Base-by-base conservation (phyloP, 208 protist species). In the Leishmania arabica region DNA sequence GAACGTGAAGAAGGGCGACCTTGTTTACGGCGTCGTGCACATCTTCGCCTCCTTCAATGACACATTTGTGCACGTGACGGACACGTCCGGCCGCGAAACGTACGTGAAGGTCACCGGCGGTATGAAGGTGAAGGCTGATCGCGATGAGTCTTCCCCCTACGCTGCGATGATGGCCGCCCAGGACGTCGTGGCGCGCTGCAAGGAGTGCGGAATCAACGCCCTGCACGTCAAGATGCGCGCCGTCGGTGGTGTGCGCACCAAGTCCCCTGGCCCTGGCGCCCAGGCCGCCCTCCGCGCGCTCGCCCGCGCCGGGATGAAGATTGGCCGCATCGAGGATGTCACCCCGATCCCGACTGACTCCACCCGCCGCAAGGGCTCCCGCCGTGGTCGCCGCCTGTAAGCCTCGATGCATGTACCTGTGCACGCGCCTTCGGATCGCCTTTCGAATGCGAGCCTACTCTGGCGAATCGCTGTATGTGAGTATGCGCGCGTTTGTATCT, bases 311-410 rank as follows among this genome's bases (percentile, higher is more conserved):
- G 99, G 99, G 83, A 97, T 99, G 90, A 99, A 99, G 89, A 99
- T 99, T 89, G 99, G 99, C 86, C 98, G 99, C 88, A 99, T 99
- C 92, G 99, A 99, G 96, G 99, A 99, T 92, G 99, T 99, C 76
- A 99, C 99, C 76, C 99, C 99, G 60, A 99, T 99, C 87, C 99
- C 99, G 79, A 99, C 99, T 73, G 99, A 99, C 95, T 97, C 92
- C 88, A 99, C 99, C 71, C 97, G 99, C 86, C 91, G 97, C 77
- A 99, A 99, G 93, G 99, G 98, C 90, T 99, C 98, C 94, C 97
- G 99, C 90, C 96, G 99, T 95, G 99, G 99, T 98, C 96, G 99
- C 84, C 93, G 99, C 90, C 84, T 99, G 79, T 99, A 99, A 98
- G 74, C 53, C 47, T 19, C 54, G 6, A 56, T 19, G 60, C 62